A percentile compares a stretch with the other conserved stretches of the same genome.
Evolutionary conservation across 768 basidiomycete species (phyloP).

Genomic region (Plicaturopsis crispa): DNA sequence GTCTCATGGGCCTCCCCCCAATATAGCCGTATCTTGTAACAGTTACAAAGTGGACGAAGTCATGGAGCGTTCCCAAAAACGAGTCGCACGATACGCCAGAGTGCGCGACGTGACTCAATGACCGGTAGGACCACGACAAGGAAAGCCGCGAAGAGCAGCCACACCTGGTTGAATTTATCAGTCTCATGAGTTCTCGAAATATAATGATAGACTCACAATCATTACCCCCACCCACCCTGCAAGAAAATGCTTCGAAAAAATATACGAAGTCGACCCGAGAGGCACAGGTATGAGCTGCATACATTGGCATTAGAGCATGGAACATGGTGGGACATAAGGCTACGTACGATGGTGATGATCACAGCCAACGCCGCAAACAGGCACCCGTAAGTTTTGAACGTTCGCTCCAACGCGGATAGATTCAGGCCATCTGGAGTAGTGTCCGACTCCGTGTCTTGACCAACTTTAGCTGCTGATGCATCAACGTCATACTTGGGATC

Average conservation of each 20-base stretch:
- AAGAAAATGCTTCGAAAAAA: conserved; percentile 6
- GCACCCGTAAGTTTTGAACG: conserved; percentile 10
- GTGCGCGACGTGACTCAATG: conserved; percentile 2
- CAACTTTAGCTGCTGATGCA: not conserved
- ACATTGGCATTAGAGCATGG: not conserved
- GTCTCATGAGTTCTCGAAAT: conserved; percentile 4
- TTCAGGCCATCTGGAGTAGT: conserved; percentile 8
- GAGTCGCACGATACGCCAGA: conserved; percentile 2
- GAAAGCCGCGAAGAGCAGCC: conserved; percentile 7
- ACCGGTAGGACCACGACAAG: conserved; percentile 4
- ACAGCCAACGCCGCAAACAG: conserved; percentile 9
- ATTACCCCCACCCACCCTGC: conserved; percentile 3
- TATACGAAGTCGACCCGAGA: conserved; percentile 4
- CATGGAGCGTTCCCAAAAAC: not conserved
- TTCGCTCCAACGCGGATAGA: conserved; percentile 10
- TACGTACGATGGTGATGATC: conserved; percentile 11
- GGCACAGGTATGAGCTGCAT: conserved; percentile 7
- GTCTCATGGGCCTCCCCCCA: too few relatives aligned
- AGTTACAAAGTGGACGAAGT: too few relatives aligned
- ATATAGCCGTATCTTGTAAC: too few relatives aligned
- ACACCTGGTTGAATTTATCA: not conserved
- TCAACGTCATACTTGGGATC: too few relatives aligned
- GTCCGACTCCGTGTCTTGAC: not conserved
- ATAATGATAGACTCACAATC: conserved; percentile 2
- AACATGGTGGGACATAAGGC: not conserved